Conservation (phyloP, 768 basidiomycete genomes). For the Tricholoma saponaceum region DNA sequence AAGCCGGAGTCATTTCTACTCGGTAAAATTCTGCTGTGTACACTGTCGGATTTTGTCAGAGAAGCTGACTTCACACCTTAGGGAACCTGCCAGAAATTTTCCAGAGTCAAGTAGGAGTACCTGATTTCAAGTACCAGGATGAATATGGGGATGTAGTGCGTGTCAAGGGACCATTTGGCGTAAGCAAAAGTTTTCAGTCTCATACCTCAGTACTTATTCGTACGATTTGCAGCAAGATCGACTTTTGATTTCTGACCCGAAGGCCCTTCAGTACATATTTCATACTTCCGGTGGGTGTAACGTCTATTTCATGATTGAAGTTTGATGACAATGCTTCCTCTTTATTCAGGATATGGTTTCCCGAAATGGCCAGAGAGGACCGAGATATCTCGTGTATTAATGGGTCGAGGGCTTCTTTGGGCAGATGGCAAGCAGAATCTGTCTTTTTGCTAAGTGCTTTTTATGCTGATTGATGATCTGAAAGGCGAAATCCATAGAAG, state of each 20-base stretch:
- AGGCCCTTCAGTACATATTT: conserved; percentile 54
- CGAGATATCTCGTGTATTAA: conserved; percentile 44
- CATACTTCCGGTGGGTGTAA: conserved; percentile 40
- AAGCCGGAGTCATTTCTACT: conserved; percentile 44
- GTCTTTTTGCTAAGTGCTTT: background rate
- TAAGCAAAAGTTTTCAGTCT: conserved; percentile 19
- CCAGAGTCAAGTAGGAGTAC: conserved; percentile 45
- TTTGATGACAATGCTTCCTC: conserved; percentile 3
- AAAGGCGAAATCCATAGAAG: conserved; percentile 46
- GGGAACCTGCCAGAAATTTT: conserved; percentile 48
- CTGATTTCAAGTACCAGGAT: conserved; percentile 50
- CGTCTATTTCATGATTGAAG: background rate
- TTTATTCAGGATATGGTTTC: conserved; percentile 43
- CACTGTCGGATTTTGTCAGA: background rate
- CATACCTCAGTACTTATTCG: background rate
- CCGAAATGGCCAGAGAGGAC: conserved; percentile 48
- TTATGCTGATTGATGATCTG: background rate
- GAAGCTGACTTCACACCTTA: conserved; percentile 12
- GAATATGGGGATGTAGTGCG: conserved; percentile 48
- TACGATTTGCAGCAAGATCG: conserved; percentile 40
- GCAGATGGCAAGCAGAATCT: conserved; percentile 39
- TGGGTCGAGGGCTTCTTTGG: conserved; percentile 51
- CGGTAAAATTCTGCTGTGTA: conserved; percentile 25
- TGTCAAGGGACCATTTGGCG: conserved; percentile 48
- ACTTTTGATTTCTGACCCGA: conserved; percentile 51